Evolutionary conservation across 2,329 filamentous ascomycete genomes (phyloP), one percentile per base, ranked within the genome.

Genomic region (Trichoderma aggressivum): DNA sequence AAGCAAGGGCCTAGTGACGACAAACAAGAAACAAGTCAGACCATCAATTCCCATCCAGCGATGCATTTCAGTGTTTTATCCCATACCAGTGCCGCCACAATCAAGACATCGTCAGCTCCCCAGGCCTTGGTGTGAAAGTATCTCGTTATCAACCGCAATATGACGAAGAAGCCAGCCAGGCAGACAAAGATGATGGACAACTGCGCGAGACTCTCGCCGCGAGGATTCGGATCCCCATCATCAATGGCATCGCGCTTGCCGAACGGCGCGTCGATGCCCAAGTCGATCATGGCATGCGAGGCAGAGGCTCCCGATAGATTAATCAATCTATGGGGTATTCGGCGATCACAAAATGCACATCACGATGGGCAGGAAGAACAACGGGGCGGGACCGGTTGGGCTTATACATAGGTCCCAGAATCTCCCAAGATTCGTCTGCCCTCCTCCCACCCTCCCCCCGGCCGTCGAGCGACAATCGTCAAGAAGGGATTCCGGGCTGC

Each of bases 251-350:
- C 61, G 11, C 61, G 61, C 61, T 50, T 64, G 61, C 61, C 36
- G 39, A 34, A 32, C 39, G 39, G 39, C 61, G 39, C 61, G 39
- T 64, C 24, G 61, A 64, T 64, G 11, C 39, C 61, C 6, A 34
- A 26, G 53, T 50, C 39, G 28, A 64, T 64, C 61, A 64, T 64
- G 61, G 43, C 61, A 64, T 64, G 61, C 34, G 59, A 64, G 39
- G 39, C 61, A 12, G 24, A 32, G 61, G 61, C 18, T 64, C 61
- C 39, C 32, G n/a, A 14, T 50, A 50, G 26, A n/a, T 43, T 43
- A 43, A 43, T 43, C n/a, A n/a, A n/a, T 43, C 39, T 16, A 43
- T 43, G 32, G 32, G n/a, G n/a, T n/a, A 7, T 10, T 7, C 7
- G 32, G 43, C 26, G 34, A 39, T 62, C 59, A 7, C 59, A 50